Percentiles rank a stretch among this genome's conserved stretches.
Evolutionary conservation across 2,329 filamentous ascomycete species (phyloP).

Genomic region (Thermothelomyces thermophilus): DNA sequence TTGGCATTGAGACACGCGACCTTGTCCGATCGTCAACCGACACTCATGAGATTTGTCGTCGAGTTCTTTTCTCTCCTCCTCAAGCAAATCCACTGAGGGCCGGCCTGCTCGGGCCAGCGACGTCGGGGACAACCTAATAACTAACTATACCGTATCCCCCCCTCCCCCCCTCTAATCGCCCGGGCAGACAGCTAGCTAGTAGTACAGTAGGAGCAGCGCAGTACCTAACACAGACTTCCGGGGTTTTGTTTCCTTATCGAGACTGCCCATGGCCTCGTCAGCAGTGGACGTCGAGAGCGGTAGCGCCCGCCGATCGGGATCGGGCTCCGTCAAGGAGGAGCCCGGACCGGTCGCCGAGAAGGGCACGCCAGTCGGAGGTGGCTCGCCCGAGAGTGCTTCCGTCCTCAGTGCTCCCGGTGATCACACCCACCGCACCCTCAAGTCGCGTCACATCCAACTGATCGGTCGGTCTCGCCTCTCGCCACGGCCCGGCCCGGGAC

Average conservation of each 20-base stretch:
- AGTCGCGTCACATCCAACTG: conserved; percentile 51
- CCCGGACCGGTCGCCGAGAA: conserved; percentile 5
- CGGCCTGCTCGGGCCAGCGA: not conserved
- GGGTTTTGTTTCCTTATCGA: no score
- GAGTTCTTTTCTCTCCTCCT: conserved; percentile 29
- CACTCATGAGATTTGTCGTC: conserved; percentile 25
- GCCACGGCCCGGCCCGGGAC: no score
- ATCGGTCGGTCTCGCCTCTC: conserved; percentile 36
- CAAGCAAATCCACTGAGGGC: conserved; percentile 25
- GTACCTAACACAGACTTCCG: no score
- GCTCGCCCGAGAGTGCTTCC: conserved; percentile 12
- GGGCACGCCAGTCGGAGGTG: not conserved
- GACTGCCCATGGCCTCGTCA: conserved; percentile 14
- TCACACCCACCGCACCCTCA: conserved; percentile 46
- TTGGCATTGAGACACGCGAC: no score
- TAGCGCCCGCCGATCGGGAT: not conserved
- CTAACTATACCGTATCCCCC: no score
- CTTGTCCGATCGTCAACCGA: not conserved
- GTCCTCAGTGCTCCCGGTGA: conserved; percentile 27
- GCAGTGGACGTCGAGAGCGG: conserved; percentile 8
- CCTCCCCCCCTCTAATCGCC: no score
- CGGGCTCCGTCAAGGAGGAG: conserved; percentile 5
- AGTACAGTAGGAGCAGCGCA: no score
- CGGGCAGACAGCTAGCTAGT: no score
- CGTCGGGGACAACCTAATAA: not conserved